These are phyloP conservation scores for Cercospora sp. DNA, from an alignment of 2,329 filamentous ascomycete species.

Conservation along the genomic window DNA sequence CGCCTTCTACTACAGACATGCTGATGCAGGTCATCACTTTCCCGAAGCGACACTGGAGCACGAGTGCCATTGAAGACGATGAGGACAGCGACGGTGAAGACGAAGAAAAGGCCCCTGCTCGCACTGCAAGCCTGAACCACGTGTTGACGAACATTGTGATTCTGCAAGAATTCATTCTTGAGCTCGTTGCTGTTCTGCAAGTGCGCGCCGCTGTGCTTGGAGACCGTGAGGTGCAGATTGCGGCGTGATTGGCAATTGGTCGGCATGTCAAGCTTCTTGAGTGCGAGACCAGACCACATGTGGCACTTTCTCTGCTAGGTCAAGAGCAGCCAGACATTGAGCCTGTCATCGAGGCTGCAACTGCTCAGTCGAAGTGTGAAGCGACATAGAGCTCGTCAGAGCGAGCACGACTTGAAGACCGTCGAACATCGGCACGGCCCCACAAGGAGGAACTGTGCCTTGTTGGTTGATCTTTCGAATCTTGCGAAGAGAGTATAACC, in stretches of 20 bases:
- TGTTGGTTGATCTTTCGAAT: not conserved
- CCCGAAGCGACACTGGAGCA: constrained; percentile 5
- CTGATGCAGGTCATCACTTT: constrained; percentile 38
- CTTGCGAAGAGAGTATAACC: not conserved
- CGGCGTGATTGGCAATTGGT: not conserved
- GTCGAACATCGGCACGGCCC: not conserved
- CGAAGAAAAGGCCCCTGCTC: constrained; percentile 32
- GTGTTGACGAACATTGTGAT: constrained; percentile 54
- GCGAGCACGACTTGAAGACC: not conserved
- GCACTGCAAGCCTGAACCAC: constrained; percentile 49
- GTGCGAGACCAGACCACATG: not conserved
- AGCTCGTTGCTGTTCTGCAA: constrained; percentile 52
- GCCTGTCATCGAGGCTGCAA: not conserved
- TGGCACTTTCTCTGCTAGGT: not conserved
- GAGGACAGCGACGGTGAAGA: constrained; percentile 23
- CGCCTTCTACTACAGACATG: constrained; percentile 38
- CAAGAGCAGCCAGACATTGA: not conserved
- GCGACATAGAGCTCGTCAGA: not conserved
- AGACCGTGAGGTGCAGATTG: constrained; percentile 42
- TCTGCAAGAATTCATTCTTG: constrained; percentile 53
- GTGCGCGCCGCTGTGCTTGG: constrained; percentile 50
- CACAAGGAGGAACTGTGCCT: not conserved
- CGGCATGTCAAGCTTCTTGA: not conserved
- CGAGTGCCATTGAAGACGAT: not conserved
- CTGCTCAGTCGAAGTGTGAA: not conserved